Conservation (phyloP, 208 protist species). For the Jaenimonas drosophilae region DNA sequence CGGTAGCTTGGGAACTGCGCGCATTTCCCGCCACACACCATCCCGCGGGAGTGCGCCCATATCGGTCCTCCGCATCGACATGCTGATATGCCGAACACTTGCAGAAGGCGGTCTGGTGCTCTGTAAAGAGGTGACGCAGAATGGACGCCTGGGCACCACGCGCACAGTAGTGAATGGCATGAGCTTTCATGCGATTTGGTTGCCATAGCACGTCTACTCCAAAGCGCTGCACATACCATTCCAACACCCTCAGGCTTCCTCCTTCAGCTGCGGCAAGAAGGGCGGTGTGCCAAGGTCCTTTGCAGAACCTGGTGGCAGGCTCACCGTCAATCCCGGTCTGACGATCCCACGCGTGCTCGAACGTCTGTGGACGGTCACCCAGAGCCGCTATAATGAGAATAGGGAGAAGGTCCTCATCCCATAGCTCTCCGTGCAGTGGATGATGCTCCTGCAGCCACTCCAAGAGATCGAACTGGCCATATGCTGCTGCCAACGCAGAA, state of each 20-base stretch:
- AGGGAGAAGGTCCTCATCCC: background rate
- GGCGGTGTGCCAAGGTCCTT: constrained; percentile 6
- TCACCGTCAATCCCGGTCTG: too few species aligned
- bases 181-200: constrained; percentile 16
- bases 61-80: constrained; percentile 24
- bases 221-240: constrained; percentile 19
- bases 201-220: constrained; percentile 12
- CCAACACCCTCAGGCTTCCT: constrained; percentile 18
- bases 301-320: too few species aligned
- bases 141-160: constrained; percentile 12
- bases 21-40: constrained; percentile 29
- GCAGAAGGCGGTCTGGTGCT: too few species aligned
- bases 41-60: constrained; percentile 29
- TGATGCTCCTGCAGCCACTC: constrained; percentile 24
- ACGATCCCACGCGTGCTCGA: too few species aligned
- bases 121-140: constrained; percentile 25
- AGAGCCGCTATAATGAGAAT: constrained; percentile 11
- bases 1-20: constrained; percentile 8
- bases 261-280: constrained; percentile 33
- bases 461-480: constrained; percentile 21
- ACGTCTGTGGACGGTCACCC: too few species aligned
- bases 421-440: constrained; percentile 7
- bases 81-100: constrained; percentile 7
- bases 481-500: constrained; percentile 19
- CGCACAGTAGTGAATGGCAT: constrained; percentile 47